Conservation (phyloP, 2,329 filamentous ascomycete species). For the Mycosphaerella sp. region DNA sequence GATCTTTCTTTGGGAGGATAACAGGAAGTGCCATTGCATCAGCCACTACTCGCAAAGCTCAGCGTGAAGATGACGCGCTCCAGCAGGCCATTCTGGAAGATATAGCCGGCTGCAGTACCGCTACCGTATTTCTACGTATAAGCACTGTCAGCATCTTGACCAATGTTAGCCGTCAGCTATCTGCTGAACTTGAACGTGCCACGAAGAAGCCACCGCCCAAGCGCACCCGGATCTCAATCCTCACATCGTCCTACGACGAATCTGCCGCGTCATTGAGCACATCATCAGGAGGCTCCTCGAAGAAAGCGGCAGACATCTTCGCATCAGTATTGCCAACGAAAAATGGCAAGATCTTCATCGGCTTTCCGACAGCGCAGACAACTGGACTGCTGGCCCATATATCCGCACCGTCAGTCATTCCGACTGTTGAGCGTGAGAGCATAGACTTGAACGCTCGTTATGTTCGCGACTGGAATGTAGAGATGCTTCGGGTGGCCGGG, state of each 20-base stretch:
- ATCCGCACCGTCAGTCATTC: conserved; percentile 91
- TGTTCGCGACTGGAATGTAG: conserved; percentile 91
- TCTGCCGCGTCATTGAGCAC: conserved; percentile 57
- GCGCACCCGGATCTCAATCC: conserved; percentile 72
- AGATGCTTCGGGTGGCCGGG: conserved; percentile 84
- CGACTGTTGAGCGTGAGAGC: conserved; percentile 92
- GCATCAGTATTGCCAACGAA: conserved; percentile 83
- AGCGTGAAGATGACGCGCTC: conserved; percentile 56
- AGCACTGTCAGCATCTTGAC: conserved; percentile 79
- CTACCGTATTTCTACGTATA: conserved; percentile 81
- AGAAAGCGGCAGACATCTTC: conserved; percentile 70
- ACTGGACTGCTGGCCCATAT: conserved; percentile 91
- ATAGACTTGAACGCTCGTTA: conserved; percentile 95
- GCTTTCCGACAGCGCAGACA: conserved; percentile 94
- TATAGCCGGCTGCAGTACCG: conserved; percentile 61
- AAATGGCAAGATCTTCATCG: conserved; percentile 90
- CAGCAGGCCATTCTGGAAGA: conserved; percentile 63
- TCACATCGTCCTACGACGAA: conserved; percentile 89
- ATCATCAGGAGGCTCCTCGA: conserved; percentile 43
- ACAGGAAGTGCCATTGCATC: conserved; percentile 21
- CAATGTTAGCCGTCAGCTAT: conserved; percentile 63
- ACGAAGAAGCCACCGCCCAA: conserved; percentile 97
- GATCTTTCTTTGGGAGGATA: conserved; percentile 73
- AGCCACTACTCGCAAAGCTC: conserved; percentile 52
- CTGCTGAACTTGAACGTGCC: conserved; percentile 82